phyloP scores from a whole-genome alignment of 129 eudicot genomes.

The Tagetes patula region DNA sequence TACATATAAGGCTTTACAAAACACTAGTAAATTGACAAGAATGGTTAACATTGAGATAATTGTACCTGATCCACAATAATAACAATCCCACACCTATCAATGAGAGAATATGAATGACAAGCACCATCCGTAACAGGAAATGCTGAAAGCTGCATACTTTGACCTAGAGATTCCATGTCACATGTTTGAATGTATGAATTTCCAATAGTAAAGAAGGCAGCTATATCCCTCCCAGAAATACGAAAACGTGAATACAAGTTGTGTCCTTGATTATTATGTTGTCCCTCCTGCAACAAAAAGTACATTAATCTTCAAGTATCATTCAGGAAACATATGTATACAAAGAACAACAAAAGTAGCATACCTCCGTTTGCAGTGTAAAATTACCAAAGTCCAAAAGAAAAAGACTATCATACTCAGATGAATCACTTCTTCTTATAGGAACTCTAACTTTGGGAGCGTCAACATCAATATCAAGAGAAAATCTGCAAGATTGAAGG shows the following conservation, averaged over 20 bases:
- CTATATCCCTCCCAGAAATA: slow-evolving; percentile 91
- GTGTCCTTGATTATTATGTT: slow-evolving; percentile 52
- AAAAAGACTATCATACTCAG: slow-evolving; percentile 64
- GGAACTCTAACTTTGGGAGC: slow-evolving; percentile 99
- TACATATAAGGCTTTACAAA: slow-evolving; percentile 8
- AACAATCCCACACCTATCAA: slow-evolving; percentile 94
- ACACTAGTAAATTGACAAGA: neutral
- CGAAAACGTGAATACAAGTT: slow-evolving; percentile 79
- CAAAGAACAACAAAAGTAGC: slow-evolving; percentile 4
- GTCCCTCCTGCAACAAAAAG: slow-evolving; percentile 61
- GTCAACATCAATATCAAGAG: slow-evolving; percentile 98
- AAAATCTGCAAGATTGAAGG: slow-evolving; percentile 56
- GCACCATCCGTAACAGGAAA: slow-evolving; percentile 16
- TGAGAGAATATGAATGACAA: slow-evolving; percentile 61
- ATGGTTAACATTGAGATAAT: neutral
- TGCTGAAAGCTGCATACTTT: slow-evolving; percentile 19
- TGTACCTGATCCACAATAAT: slow-evolving; percentile 90
- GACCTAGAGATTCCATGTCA: slow-evolving; percentile 35
- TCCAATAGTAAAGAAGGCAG: slow-evolving; percentile 74
- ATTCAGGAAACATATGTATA: slow-evolving; percentile 17
- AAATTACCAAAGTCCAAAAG: slow-evolving; percentile 97
- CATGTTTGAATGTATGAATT: slow-evolving; percentile 44
- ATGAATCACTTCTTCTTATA: slow-evolving; percentile 45
- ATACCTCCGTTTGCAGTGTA: slow-evolving; percentile 89
- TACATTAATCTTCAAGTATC: slow-evolving; percentile 19